phyloP scores from a whole-genome alignment of 805 yeast genomes.

The Yarrowia divulgata region DNA sequence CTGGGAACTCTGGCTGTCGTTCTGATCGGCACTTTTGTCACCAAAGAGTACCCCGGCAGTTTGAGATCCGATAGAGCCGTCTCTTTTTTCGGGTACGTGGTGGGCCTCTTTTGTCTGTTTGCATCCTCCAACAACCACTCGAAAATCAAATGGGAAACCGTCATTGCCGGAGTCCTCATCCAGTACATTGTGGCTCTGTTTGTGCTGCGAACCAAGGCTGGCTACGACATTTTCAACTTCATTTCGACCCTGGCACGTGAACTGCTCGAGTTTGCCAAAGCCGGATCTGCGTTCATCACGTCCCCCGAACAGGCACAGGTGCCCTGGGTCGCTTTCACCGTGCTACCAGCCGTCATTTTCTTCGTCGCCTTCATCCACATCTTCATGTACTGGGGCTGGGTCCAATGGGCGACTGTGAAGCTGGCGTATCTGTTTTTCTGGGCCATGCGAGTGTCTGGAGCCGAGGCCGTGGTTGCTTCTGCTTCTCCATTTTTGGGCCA shows the following conservation, averaged over 20 bases:
- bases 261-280: constrained; percentile 62
- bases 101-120: constrained; percentile 56
- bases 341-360: constrained; percentile 66
- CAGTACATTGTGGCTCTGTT: constrained; percentile 67
- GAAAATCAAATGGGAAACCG: constrained; percentile 64
- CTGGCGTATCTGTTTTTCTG: constrained; percentile 65
- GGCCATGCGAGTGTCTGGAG: constrained; percentile 65
- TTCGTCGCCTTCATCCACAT: constrained; percentile 68
- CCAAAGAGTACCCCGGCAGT: constrained; percentile 57
- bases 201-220: constrained; percentile 65
- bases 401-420: constrained; percentile 66
- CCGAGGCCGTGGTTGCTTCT: constrained; percentile 70
- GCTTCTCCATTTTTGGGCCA: constrained; percentile 72
- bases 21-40: constrained; percentile 61
- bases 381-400: constrained; percentile 63
- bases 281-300: constrained; percentile 67
- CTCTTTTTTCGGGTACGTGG: constrained; percentile 62
- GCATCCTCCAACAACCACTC: constrained; percentile 56
- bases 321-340: constrained; percentile 63
- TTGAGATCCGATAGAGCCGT: constrained; percentile 60
- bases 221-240: constrained; percentile 68
- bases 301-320: constrained; percentile 52
- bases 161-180: constrained; percentile 64
- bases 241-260: constrained; percentile 63
- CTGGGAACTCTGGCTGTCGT: constrained; percentile 57